Percentiles rank a stretch among this genome's conserved stretches.
Conservation (phyloP, 2,329 filamentous ascomycete species). For the Aspergillus fructus region DNA sequence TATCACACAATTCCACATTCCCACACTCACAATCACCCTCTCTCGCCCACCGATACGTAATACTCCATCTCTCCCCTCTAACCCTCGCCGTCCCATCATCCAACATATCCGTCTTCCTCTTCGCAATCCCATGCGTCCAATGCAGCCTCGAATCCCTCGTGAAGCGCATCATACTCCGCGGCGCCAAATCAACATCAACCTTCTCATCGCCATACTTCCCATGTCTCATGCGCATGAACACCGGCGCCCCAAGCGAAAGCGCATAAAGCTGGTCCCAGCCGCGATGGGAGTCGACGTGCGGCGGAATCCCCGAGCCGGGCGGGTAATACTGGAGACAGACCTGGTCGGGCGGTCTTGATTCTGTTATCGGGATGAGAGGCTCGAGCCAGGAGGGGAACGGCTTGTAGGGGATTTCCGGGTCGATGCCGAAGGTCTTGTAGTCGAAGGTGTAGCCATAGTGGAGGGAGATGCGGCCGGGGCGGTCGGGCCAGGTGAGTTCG, state of each 20-base stretch:
- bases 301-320: conserved; percentile 60
- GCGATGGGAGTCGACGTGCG: conserved; percentile 60
- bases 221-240: conserved; percentile 32
- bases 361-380: conserved; percentile 48
- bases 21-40: conserved; percentile 53
- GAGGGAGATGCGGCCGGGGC: conserved; percentile 49
- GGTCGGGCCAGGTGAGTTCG: conserved; percentile 49
- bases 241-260: conserved; percentile 31
- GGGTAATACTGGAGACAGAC: conserved; percentile 63
- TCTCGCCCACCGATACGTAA: conserved; percentile 57
- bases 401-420: conserved; percentile 50
- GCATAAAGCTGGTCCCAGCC: conserved; percentile 42
- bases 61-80: conserved; percentile 52
- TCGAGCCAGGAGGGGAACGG: conserved; percentile 54
- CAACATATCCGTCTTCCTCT: conserved; percentile 53
- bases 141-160: conserved; percentile 51
- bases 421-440: conserved; percentile 59
- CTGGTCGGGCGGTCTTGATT: conserved; percentile 53
- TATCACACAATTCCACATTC: conserved; percentile 52
- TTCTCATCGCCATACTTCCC: conserved; percentile 23
- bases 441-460: conserved; percentile 60
- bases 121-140: conserved; percentile 58
- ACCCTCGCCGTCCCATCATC: conserved; percentile 47
- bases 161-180: conserved; percentile 55
- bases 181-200: conserved; percentile 49